A percentile compares a stretch with the other conserved stretches of the same genome.
Conservation (phyloP, 1,139 yeast genomes). For the Saccharomyces hybrid region DNA sequence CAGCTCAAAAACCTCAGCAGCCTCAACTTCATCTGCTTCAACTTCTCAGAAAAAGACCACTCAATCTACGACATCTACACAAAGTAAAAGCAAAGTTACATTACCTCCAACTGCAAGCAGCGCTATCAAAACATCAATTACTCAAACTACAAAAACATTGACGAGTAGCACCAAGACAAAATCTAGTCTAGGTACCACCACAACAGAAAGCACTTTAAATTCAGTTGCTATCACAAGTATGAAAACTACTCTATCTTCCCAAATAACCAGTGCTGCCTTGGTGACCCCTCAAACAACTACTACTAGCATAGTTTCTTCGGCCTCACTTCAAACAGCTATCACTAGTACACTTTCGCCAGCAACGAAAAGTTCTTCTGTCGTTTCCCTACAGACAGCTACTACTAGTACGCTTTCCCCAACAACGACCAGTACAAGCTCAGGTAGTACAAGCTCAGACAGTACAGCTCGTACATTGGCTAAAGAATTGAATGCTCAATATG, state of each 20-base stretch:
- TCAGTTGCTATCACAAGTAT: neutral
- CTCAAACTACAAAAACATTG: neutral
- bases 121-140: neutral
- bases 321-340: slow-evolving; percentile 6
- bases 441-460: slow-evolving; percentile 12
- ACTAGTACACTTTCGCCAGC: slow-evolving; percentile 11
- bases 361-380: slow-evolving; percentile 11
- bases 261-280: slow-evolving; percentile 1
- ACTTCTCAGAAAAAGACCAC: slow-evolving; percentile 5
- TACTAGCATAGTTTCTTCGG: slow-evolving; percentile 2
- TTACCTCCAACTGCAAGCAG: neutral
- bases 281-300: slow-evolving; percentile 3
- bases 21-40: neutral
- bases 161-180: neutral
- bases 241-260: neutral
- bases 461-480: slow-evolving; percentile 36
- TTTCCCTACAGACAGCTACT: slow-evolving; percentile 11
- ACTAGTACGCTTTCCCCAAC: slow-evolving; percentile 11
- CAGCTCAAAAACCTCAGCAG: neutral
- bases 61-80: slow-evolving; percentile 1
- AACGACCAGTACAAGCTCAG: slow-evolving; percentile 6
- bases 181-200: neutral
- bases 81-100: neutral
- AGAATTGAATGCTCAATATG: slow-evolving; percentile 34
- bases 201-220: neutral